Conservation (phyloP, 257 asterid genomes). For the Agastache rugosa region DNA sequence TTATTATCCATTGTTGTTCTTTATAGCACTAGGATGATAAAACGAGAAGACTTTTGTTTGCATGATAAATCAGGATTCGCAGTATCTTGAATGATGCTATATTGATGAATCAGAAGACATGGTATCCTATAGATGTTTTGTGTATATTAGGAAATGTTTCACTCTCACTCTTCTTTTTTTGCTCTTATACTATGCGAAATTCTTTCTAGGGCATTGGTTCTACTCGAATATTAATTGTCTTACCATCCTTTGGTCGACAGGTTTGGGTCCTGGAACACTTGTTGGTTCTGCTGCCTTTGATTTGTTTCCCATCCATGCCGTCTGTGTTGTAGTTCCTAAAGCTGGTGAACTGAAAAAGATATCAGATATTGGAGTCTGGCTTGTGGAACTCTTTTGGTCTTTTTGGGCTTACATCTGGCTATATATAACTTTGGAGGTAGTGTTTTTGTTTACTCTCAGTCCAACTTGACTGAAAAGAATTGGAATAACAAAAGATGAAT, state of each 20-base stretch:
- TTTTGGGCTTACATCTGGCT: slow-evolving; percentile 99
- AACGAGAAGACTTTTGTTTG: background rate
- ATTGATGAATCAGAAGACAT: slow-evolving; percentile 3
- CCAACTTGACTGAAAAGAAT: slow-evolving; percentile 13
- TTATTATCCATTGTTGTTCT: background rate
- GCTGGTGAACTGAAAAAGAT: slow-evolving; percentile 92
- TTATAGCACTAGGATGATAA: background rate
- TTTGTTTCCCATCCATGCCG: slow-evolving; percentile 96
- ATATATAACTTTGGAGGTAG: slow-evolving; percentile 86
- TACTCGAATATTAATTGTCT: slow-evolving; percentile 27
- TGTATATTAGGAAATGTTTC: background rate
- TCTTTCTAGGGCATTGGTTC: slow-evolving; percentile 8
- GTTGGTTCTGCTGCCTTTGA: slow-evolving; percentile 99
- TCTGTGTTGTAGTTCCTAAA: slow-evolving; percentile 92
- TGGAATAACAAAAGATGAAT: slow-evolving; percentile 1
- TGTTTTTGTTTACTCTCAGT: slow-evolving; percentile 26
- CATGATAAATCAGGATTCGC: background rate
- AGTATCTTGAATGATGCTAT: background rate
- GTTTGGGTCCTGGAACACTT: slow-evolving; percentile 97
- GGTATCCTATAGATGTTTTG: background rate
- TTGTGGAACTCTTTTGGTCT: slow-evolving; percentile 97
- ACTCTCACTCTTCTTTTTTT: background rate
- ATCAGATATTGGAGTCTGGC: slow-evolving; percentile 94
- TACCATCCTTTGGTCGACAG: slow-evolving; percentile 44
- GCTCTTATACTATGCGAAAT: background rate